A percentile compares a stretch with the other conserved stretches of the same genome.
phyloP scores from a whole-genome alignment of 2,329 filamentous ascomycete species.

The Ophiostoma australiae region DNA sequence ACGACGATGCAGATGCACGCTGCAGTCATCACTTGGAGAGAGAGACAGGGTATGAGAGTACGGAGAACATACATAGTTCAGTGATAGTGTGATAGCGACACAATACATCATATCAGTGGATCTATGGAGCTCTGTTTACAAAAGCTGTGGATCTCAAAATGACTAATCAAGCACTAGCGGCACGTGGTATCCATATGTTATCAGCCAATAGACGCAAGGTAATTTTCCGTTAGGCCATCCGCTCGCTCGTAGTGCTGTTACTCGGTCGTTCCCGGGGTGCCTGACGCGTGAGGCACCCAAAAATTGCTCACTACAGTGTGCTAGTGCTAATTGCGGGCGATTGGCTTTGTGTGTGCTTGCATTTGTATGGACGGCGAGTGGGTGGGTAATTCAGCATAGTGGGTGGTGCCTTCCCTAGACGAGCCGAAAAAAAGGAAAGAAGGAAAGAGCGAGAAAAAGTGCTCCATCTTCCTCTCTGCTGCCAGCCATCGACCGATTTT shows the following conservation, averaged over 20 bases:
- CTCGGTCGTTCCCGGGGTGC: conserved; percentile 26
- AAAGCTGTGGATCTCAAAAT: not conserved
- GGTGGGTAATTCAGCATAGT: conserved; percentile 1
- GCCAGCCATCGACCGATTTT: conserved; percentile 21
- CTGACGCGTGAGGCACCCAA: conserved; percentile 27
- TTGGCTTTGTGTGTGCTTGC: conserved; percentile 9
- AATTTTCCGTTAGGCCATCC: conserved; percentile 22
- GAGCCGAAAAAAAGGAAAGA: conserved; percentile 23
- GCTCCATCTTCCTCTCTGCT: conserved; percentile 12
- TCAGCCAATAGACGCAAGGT: conserved; percentile 20
- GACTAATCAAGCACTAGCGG: not conserved
- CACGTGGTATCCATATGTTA: not conserved
- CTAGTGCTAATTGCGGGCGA: conserved; percentile 3
- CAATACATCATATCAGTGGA: conserved; percentile 4
- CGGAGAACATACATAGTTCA: not conserved
- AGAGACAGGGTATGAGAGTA: not conserved
- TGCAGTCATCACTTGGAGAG: conserved; percentile 1
- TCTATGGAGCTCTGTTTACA: not conserved
- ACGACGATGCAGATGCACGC: conserved; percentile 6
- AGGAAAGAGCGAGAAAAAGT: conserved; percentile 22
- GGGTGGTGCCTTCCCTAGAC: conserved; percentile 19
- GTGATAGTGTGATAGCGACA: not conserved
- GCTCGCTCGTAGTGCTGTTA: not conserved
- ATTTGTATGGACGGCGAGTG: conserved; percentile 6
- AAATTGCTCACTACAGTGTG: conserved; percentile 9